A percentile compares a stretch with the other conserved stretches of the same genome.
phyloP scores from a whole-genome alignment of 345 rosid genomes.

The Hibiscus tridactylites region DNA sequence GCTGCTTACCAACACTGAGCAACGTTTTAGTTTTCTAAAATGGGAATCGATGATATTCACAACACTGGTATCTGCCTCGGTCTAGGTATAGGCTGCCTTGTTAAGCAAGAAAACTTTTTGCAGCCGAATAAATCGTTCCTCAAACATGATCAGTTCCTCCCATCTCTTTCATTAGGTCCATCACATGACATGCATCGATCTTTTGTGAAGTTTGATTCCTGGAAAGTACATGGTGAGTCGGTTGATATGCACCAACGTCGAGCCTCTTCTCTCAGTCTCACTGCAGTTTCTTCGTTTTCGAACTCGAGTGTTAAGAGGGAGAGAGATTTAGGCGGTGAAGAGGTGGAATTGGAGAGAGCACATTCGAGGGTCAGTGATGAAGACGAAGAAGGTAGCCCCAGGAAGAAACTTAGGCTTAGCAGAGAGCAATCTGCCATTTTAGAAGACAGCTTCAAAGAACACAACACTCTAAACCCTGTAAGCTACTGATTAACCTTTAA shows the following conservation, averaged over 20 bases:
- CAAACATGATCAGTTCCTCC: not conserved
- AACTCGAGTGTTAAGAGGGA: constrained; percentile 29
- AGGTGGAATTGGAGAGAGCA: constrained; percentile 25
- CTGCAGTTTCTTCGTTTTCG: constrained; percentile 30
- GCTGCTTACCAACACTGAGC: not conserved
- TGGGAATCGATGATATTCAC: constrained; percentile 24
- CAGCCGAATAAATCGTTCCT: not conserved
- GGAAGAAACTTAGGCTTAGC: constrained; percentile 38
- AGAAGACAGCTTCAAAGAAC: constrained; percentile 45
- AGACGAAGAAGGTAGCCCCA: constrained; percentile 40
- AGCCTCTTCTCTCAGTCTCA: constrained; percentile 20
- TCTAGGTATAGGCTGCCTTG: constrained; percentile 23
- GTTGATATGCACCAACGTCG: constrained; percentile 15
- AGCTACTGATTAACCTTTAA: constrained; percentile 10
- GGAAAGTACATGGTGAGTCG: not conserved
- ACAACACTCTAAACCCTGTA: constrained; percentile 57
- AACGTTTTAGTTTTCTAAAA: not conserved
- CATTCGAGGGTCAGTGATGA: constrained; percentile 31
- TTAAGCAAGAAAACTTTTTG: not conserved
- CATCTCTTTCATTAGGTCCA: not conserved
- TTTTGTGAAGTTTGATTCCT: no score
- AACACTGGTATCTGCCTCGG: constrained; percentile 30
- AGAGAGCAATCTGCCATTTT: constrained; percentile 34
- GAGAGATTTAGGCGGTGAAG: constrained; percentile 20
- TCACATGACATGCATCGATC: not conserved